Evolutionary conservation across 2,329 filamentous ascomycete genomes (phyloP).

Genomic region (Tolypocladium pustulatum): DNA sequence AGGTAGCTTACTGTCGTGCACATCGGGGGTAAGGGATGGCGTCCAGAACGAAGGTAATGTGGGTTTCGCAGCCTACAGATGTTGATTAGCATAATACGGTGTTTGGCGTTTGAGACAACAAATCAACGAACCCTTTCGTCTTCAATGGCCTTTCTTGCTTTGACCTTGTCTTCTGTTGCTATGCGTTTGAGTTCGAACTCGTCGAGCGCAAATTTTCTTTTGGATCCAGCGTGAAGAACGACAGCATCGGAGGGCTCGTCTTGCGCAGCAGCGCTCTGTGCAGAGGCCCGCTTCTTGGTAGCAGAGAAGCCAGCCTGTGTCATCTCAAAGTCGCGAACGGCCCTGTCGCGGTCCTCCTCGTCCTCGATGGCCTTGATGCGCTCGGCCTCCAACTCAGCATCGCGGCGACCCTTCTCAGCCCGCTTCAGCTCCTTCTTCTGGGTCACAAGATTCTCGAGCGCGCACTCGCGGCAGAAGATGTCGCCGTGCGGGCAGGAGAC

Average conservation of each 20-base stretch:
- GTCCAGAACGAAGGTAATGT: slow-evolving; percentile 87
- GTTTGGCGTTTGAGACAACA: background rate
- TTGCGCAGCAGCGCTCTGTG: background rate
- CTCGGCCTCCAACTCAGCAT: slow-evolving; percentile 48
- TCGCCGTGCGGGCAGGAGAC: slow-evolving; percentile 79
- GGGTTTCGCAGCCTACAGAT: slow-evolving; percentile 47
- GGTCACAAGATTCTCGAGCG: slow-evolving; percentile 77
- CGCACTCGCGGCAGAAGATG: slow-evolving; percentile 92
- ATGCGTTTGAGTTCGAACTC: slow-evolving; percentile 65
- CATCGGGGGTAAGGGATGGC: slow-evolving; percentile 64
- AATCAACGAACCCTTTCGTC: slow-evolving; percentile 52
- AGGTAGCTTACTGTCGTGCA: slow-evolving; percentile 36
- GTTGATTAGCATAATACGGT: slow-evolving; percentile 3
- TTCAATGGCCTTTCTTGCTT: slow-evolving; percentile 59
- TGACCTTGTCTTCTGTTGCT: slow-evolving; percentile 57
- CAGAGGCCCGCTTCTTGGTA: slow-evolving; percentile 27
- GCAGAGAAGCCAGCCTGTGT: slow-evolving; percentile 61
- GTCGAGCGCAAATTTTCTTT: slow-evolving; percentile 68
- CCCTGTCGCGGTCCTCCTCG: slow-evolving; percentile 58
- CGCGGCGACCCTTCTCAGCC: slow-evolving; percentile 54
- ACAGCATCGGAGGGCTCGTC: background rate
- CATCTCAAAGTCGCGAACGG: slow-evolving; percentile 73
- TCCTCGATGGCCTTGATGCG: slow-evolving; percentile 52
- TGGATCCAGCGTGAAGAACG: slow-evolving; percentile 21
- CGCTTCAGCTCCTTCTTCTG: slow-evolving; percentile 90